Evolutionary conservation across 1,284 basidiomycete species (phyloP), one percentile per base, ranked within the genome.

Genomic region (Ceratobasidium sp.): DNA sequence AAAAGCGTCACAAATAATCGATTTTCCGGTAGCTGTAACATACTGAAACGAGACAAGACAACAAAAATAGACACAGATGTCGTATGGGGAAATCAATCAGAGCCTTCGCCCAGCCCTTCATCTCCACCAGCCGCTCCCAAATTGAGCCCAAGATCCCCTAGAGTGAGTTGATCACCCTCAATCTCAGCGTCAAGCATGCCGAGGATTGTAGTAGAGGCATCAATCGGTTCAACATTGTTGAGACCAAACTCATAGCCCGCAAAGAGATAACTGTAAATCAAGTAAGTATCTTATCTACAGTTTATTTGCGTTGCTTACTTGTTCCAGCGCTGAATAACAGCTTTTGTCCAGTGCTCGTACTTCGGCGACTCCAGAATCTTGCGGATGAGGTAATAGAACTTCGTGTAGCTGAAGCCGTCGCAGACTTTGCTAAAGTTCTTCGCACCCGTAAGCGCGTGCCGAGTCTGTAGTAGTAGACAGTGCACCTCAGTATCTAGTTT

Each of bases 341-440:
- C 51, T 20, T 28, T 39, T 33, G 66, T 53, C 66, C 66, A 68
- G 46, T 33, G n/a, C 51, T 49, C 46, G 26, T 51, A 53, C 46
- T 68, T 68, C 12, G 66, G 66, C 6, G 44, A 28, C 9, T 68
- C 46, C 46, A 68, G 42, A 20, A 68, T 5, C 46, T 68, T 39
- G 9, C 51, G 12, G 18, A 68, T n/a, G 9, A 51, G 46, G 23
- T 49, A 51, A 44, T 68, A 68, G 9, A 53, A 68, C 46, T 28
- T 53, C 6, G 28, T 53, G 28, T 68, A 68, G 23, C 51, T 68
- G 23, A 68, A 68, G 15, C 66, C 46, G 18, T 39, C 46, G 28
- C 66, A 68, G 3, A 53, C 51, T 53, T 68, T 46, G 18, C 66
- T 51, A 26, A 68, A 68, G 23, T 23, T 68, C 66, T 18, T 53